Base-by-base conservation (phyloP, 805 yeast species). In the Metschnikowia lochheadii region DNA sequence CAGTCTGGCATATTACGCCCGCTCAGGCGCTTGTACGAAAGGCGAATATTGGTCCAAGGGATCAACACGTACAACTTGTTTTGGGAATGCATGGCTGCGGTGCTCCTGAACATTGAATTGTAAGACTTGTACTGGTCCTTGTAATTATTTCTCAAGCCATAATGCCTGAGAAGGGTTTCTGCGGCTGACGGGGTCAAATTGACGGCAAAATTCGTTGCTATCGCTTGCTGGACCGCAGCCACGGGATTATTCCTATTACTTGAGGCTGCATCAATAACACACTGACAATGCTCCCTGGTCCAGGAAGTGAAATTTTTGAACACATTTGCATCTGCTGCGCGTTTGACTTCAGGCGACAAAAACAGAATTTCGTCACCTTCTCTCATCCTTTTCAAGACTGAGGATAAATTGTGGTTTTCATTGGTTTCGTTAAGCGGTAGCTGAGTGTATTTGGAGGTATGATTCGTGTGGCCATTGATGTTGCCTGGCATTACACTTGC, bases 31-130 rank as follows among this genome's bases (percentile, higher is more conserved):
- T 49, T 42, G 29, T 50, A 52, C 21, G 51, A 51, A 20, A 38
- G 37, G 5, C 54, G 52, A 26, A 57, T 35, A 15, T 54, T 54
- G 5, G 52, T 48, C 61, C 61, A 57, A 14, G 61, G 59, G 31
- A 48, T 37, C 6, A 53, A 52, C 18, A 49, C 58, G 43, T 54
- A 54, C 5, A 34, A 15, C 34, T 44, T 35, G 38, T 48, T 46
- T 15, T 44, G 49, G 36, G 48, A 45, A 44, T 49, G 38, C n/a
- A 33, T 41, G 6, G 49, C 18, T 1, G 56, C 59, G 44, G 52
- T 54, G 46, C 47, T 49, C 35, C 44, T 53, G 43, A 57, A 57
- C 18, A 47, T 40, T 38, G 51, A 52, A 41, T 50, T 57, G 48
- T 48, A 51, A 49, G 51, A 48, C 39, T 39, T 39, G 46, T 49